Evolutionary conservation across 768 basidiomycete species (phyloP).

Genomic region (Ramaria rubella): DNA sequence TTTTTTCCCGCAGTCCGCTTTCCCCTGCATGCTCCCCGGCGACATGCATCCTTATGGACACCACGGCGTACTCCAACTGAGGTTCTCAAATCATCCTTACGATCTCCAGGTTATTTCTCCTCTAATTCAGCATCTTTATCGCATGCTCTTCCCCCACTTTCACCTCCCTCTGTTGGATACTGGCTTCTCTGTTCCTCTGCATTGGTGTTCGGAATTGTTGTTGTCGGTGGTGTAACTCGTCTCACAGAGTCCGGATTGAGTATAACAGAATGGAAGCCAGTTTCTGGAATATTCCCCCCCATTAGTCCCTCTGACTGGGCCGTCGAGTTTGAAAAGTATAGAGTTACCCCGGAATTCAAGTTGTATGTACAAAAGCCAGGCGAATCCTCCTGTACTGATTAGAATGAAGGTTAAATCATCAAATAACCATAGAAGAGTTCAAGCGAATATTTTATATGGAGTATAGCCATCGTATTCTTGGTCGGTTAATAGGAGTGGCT

Average conservation of each 20-base stretch:
- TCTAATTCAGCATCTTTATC: conserved; percentile 20
- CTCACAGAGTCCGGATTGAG: conserved; percentile 96
- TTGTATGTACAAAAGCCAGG: conserved; percentile 55
- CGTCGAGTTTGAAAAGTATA: conserved; percentile 89
- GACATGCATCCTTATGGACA: conserved; percentile 2
- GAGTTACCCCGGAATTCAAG: conserved; percentile 90
- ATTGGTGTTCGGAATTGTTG: conserved; percentile 85
- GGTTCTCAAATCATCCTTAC: not conserved
- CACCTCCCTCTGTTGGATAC: conserved; percentile 62
- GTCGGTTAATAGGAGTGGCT: conserved; percentile 74
- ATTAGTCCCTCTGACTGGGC: conserved; percentile 71
- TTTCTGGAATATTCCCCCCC: conserved; percentile 85
- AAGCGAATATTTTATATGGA: conserved; percentile 98
- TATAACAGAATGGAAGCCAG: conserved; percentile 96
- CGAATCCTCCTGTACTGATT: not conserved
- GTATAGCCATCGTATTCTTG: conserved; percentile 92
- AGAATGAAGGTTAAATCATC: conserved; percentile 69
- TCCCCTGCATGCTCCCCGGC: not conserved
- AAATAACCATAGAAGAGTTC: conserved; percentile 83
- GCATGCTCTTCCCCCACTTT: conserved; percentile 46
- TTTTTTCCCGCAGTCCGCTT: not conserved
- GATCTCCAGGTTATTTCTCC: conserved; percentile 34
- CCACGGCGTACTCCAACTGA: not conserved
- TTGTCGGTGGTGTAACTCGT: conserved; percentile 93
- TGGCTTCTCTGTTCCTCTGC: conserved; percentile 85